Conservation (phyloP, 768 basidiomycete species). For the Naganishia kalamii region DNA sequence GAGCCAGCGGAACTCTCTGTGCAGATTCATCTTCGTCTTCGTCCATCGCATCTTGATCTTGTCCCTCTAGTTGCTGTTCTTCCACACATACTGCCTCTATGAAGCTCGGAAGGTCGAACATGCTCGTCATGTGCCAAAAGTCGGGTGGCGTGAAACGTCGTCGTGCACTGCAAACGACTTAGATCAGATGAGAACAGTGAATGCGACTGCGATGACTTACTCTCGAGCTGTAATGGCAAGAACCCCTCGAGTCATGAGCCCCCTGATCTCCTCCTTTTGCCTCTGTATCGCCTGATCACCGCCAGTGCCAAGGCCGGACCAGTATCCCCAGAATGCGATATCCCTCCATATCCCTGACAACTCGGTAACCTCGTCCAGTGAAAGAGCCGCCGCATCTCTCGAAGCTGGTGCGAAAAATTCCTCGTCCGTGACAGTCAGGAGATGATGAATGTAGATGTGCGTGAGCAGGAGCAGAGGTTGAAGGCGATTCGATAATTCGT, state of each 20-base stretch:
- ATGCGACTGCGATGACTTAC: conserved; percentile 51
- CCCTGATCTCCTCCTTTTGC: conserved; percentile 63
- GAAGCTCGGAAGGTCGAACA: conserved; percentile 63
- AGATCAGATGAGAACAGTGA: neutral
- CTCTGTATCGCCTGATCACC: conserved; percentile 22
- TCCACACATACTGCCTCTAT: conserved; percentile 75
- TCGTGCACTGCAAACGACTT: conserved; percentile 60
- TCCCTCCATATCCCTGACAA: conserved; percentile 75
- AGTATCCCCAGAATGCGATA: conserved; percentile 73
- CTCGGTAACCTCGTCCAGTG: conserved; percentile 68
- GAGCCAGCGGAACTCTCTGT: conserved; percentile 8
- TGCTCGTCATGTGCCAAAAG: conserved; percentile 68
- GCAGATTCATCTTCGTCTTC: conserved; percentile 28
- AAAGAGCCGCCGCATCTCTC: conserved; percentile 53
- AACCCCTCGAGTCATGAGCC: conserved; percentile 69
- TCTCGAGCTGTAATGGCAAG: conserved; percentile 80
- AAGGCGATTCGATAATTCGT: neutral
- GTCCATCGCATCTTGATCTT: conserved; percentile 28
- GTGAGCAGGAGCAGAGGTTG: conserved; percentile 70
- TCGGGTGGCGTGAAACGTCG: conserved; percentile 71
- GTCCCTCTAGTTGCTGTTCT: conserved; percentile 52
- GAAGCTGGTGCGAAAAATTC: conserved; percentile 68
- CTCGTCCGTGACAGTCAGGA: conserved; percentile 90
- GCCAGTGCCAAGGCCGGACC: conserved; percentile 54
- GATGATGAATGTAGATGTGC: conserved; percentile 68